Evolutionary conservation across 176 grass and related monocot species (phyloP).

Genomic region (Saccharum officinarum): DNA sequence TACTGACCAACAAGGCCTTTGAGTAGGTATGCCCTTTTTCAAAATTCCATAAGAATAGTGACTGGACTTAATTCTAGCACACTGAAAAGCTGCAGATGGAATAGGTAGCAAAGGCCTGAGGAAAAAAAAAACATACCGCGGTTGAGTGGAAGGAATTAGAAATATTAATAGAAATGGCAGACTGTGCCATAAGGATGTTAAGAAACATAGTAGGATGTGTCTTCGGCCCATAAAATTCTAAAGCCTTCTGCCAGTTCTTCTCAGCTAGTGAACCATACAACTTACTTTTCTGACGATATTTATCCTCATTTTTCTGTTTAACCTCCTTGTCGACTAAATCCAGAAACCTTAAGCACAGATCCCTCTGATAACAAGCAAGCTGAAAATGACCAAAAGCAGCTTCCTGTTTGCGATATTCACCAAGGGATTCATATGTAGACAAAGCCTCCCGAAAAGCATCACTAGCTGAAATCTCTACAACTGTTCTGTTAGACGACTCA

Average conservation of each 20-base stretch:
- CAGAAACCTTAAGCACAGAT: constrained; percentile 83
- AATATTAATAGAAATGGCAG: constrained; percentile 58
- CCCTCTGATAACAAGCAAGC: constrained; percentile 83
- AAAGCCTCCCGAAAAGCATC: constrained; percentile 93
- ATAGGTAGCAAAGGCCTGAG: background rate
- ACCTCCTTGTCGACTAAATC: constrained; percentile 75
- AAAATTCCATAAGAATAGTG: constrained; percentile 7
- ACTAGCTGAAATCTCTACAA: constrained; percentile 68
- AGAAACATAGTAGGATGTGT: constrained; percentile 89
- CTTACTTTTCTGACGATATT: constrained; percentile 76
- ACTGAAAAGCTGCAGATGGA: background rate
- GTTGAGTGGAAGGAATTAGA: constrained; percentile 57
- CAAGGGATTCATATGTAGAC: constrained; percentile 84
- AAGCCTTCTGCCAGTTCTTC: constrained; percentile 83
- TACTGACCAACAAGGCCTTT: background rate
- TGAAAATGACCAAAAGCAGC: constrained; percentile 91
- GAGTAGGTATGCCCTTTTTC: background rate
- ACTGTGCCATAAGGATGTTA: constrained; percentile 86
- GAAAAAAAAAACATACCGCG: constrained; percentile 61
- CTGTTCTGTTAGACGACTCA: constrained; percentile 59
- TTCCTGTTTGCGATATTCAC: constrained; percentile 80
- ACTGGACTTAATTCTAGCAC: constrained; percentile 6
- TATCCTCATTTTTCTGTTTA: constrained; percentile 75
- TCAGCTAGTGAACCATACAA: constrained; percentile 89
- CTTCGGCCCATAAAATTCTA: constrained; percentile 85